Conservation (phyloP, 139 green algal genomes). For the Tetradesmus obliquus region DNA sequence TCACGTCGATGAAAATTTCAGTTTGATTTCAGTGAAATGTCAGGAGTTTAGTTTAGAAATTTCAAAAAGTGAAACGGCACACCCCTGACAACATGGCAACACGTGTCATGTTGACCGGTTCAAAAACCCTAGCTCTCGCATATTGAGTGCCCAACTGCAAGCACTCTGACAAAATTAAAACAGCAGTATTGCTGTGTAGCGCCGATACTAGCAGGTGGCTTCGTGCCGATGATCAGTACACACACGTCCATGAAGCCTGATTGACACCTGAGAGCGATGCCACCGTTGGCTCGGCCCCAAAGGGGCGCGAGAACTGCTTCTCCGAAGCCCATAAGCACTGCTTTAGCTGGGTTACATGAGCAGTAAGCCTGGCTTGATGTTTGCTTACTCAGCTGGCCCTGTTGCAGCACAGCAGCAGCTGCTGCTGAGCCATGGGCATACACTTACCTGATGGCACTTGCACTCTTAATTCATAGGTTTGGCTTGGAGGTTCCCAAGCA, state of each 20-base stretch:
- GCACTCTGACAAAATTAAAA: neutral
- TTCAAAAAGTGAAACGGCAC: too few relatives aligned
- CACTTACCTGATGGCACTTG: neutral
- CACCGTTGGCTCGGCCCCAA: neutral
- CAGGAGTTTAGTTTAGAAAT: neutral
- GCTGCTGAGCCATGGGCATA: neutral
- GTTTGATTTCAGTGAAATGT: neutral
- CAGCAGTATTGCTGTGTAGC: too few relatives aligned
- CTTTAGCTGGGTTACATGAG: neutral
- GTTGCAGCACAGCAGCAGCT: neutral
- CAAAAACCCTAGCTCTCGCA: neutral
- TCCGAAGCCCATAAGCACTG: neutral
- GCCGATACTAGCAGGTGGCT: too few relatives aligned
- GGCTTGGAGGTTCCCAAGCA: constrained; percentile 75
- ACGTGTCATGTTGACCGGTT: neutral
- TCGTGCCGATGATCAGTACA: neutral
- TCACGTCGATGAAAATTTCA: too few relatives aligned
- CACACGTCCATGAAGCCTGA: neutral
- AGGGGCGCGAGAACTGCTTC: neutral
- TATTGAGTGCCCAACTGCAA: neutral
- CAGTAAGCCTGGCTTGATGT: neutral
- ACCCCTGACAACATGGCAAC: too few relatives aligned
- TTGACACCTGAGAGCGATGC: neutral
- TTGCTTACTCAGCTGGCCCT: neutral
- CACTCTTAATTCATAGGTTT: constrained; percentile 50